Evolutionary conservation across 2,329 filamentous ascomycete genomes (phyloP), one percentile per base, ranked within the genome.

Genomic region (Calonectria pseudoturangicola): DNA sequence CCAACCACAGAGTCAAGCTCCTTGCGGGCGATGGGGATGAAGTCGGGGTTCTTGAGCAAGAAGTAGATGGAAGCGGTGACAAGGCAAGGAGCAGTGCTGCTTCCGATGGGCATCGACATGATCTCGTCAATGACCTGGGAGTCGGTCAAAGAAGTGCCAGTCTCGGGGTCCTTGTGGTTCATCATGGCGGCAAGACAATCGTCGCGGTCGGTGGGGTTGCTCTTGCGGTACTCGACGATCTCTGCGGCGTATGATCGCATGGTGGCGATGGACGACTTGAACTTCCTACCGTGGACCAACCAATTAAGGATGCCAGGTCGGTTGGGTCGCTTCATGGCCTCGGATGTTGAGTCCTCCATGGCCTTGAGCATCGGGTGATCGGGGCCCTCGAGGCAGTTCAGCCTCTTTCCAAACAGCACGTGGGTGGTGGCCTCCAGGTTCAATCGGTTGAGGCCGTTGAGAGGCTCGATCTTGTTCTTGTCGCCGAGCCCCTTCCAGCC

Each of bases 121-220:
- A 94, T 91, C 80, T 94, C 92, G 81, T 93, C 91, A 60, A 93
- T 87, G 62, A 93, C 88, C 72, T 90, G 89, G 12, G 89, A 88
- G 5, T 93, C 89, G 5, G 84, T 88, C 75, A 94, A 85, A 2
- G 83, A 83, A 71, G 87, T 85, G 33, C 90, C 91, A 0, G 92
- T 93, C 78, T 92, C 87, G 0, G 90, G 89, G 74, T 94, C 93
- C 48, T 86, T 87, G 15, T 85, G 88, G 68, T 88, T 87, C 71
- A 94, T 81, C 80, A 94, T 85, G 3, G 89, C 88, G 64, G 91
- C 86, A 10, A 94, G 86, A 33, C 93, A 76, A 76, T 94, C 92
- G 58, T 89, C 87, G n/a, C 88, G 87, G 15, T 89, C 86, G 0
- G 86, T 86, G 0, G 89, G 88, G 74, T 91, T 87, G 2, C 86